Evolutionary conservation across 306 rosid genomes (phyloP), one percentile per base, ranked within the genome.

Genomic region (Cyclanthera cordifolia): DNA sequence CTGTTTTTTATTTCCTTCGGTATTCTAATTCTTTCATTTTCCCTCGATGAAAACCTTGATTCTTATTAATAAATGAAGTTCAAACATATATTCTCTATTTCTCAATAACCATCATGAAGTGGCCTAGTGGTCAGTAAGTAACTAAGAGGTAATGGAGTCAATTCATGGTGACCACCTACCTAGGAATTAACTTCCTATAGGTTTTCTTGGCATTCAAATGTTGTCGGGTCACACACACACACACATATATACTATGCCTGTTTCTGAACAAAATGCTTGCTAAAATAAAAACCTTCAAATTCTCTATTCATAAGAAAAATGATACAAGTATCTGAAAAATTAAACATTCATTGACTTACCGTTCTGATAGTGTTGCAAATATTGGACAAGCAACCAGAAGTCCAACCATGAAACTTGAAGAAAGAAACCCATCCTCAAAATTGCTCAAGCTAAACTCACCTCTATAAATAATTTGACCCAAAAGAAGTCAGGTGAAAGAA

Each of bases 391-490:
- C 85, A 70, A 84, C 82, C 2, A 86, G 84, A 67, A 86, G 85
- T 68, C 92, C 92, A 64, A 86, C 92, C 88, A 86, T 76, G 85
- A 86, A 86, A 76, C 89, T 83, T 57, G 92, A 86, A 55, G 92
- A 84, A 51, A 86, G 79, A 78, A 82, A 20, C 24, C 92, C 89
- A 72, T 86, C 92, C 59, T 84, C 82, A 75, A 86, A 86, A 76
- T 86, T 80, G 85, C 45, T 82, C 81, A 86, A 75, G 72, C 83
- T 76, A 64, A 86, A 86, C 39, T 82, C 80, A 23, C 92, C 92
- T 76, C 92, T 84, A 45, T 63, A 73, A 16, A 8, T 46, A 70
- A 59, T n/a, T 34, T 34, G 53, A 15, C 27, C 58, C 30, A 54
- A 67, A 65, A 72, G 9, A 46, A 37, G 7, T 55, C 3, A 57